These are phyloP conservation scores for Pseudogymnoascus sp. DNA, from an alignment of 2,329 filamentous ascomycete genomes.

Conservation along the genomic window DNA sequence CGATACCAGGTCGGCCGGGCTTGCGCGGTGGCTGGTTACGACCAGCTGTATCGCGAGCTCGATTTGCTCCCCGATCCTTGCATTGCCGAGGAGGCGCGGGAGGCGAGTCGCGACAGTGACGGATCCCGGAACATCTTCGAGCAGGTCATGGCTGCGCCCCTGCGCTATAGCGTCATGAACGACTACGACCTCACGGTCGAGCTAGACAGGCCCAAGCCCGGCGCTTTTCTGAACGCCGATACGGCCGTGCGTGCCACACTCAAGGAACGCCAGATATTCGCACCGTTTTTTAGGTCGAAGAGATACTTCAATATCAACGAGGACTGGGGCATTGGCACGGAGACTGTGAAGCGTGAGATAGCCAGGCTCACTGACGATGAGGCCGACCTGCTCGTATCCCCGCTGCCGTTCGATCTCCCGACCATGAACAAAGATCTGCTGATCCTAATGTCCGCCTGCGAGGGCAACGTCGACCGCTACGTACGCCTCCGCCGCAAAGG, in stretches of 20 bases:
- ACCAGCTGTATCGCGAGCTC: slow-evolving; percentile 30
- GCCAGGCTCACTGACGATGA: not conserved
- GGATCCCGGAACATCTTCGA: slow-evolving; percentile 25
- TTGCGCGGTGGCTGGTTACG: slow-evolving; percentile 34
- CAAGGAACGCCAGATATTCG: slow-evolving; percentile 9
- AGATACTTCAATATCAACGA: slow-evolving; percentile 26
- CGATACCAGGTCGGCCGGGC: slow-evolving; percentile 33
- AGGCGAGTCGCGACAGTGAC: slow-evolving; percentile 16
- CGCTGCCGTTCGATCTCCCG: slow-evolving; percentile 32
- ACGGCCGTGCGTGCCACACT: slow-evolving; percentile 27
- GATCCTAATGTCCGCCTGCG: slow-evolving; percentile 32
- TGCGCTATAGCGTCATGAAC: slow-evolving; percentile 31
- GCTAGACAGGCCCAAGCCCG: not conserved
- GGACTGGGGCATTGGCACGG: slow-evolving; percentile 21
- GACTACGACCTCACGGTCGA: slow-evolving; percentile 28
- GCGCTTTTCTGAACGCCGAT: slow-evolving; percentile 29
- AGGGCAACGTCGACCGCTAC: slow-evolving; percentile 35
- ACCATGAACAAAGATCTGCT: slow-evolving; percentile 32
- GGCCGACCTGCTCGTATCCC: slow-evolving; percentile 22
- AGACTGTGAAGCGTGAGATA: slow-evolving; percentile 14
- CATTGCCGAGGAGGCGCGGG: slow-evolving; percentile 35
- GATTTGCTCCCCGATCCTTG: slow-evolving; percentile 32
- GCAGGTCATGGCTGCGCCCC: slow-evolving; percentile 23
- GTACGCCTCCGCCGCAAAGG: slow-evolving; percentile 23
- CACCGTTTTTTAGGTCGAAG: not conserved